Conservation (phyloP, 2,329 filamentous ascomycete species). For the Teratosphaeria epicoccoides region DNA sequence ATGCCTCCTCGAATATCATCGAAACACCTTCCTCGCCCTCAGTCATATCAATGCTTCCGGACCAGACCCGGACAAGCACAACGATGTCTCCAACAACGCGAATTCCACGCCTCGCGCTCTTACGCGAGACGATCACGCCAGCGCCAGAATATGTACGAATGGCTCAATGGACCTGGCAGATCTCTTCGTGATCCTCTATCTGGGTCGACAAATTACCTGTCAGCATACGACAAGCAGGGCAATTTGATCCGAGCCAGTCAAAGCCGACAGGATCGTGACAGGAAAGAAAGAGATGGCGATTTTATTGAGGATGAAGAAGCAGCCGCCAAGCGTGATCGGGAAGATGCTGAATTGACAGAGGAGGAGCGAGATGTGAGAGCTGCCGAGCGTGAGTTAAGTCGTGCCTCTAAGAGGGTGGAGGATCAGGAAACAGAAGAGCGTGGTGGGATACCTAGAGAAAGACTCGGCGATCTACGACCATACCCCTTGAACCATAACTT, state of each 20-base stretch:
- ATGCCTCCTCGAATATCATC: constrained; percentile 24
- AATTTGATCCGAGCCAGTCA: constrained; percentile 31
- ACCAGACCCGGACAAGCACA: constrained; percentile 9
- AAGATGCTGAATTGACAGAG: constrained; percentile 5
- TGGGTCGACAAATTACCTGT: constrained; percentile 45
- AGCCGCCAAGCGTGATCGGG: constrained; percentile 6
- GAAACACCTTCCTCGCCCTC: constrained; percentile 11
- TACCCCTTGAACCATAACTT: constrained; percentile 69
- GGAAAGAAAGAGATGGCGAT: constrained; percentile 8
- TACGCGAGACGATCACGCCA: constrained; percentile 40
- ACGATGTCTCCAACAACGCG: constrained; percentile 4
- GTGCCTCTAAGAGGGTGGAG: constrained; percentile 5
- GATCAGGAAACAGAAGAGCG: constrained; percentile 13
- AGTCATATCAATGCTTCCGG: constrained; percentile 18
- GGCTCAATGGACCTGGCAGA: constrained; percentile 47
- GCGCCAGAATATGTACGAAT: constrained; percentile 42
- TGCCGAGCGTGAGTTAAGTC: not conserved
- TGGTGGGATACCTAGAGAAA: constrained; percentile 18
- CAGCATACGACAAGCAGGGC: constrained; percentile 43
- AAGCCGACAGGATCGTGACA: constrained; percentile 14
- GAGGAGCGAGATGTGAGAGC: constrained; percentile 5
- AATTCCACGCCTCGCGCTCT: constrained; percentile 10
- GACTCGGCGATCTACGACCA: constrained; percentile 36
- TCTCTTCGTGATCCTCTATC: constrained; percentile 39
- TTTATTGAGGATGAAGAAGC: constrained; percentile 18